phyloP scores from a whole-genome alignment of 805 yeast genomes.

The Saccharomycopsis javanensis region DNA sequence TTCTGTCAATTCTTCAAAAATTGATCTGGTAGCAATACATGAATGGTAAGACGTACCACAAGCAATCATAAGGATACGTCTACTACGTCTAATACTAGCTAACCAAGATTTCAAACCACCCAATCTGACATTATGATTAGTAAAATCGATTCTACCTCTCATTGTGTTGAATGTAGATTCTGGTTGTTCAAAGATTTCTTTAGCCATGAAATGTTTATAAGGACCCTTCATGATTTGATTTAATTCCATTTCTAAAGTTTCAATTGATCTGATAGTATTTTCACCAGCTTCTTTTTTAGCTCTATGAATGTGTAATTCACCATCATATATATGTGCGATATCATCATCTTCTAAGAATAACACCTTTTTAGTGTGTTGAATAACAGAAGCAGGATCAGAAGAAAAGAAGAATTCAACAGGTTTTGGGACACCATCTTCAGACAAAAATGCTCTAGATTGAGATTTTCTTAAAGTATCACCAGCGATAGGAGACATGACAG shows the following conservation, averaged over 20 bases:
- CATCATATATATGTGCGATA: slow-evolving; percentile 95
- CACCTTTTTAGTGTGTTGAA: slow-evolving; percentile 95
- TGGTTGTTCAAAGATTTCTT: slow-evolving; percentile 97
- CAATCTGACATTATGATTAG: slow-evolving; percentile 59
- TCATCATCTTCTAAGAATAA: slow-evolving; percentile 95
- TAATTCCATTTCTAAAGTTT: slow-evolving; percentile 92
- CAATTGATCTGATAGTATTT: slow-evolving; percentile 91
- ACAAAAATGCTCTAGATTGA: slow-evolving; percentile 91
- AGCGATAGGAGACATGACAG: slow-evolving; percentile 29
- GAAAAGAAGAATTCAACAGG: slow-evolving; percentile 95
- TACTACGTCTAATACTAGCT: slow-evolving; percentile 83
- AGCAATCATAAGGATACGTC: slow-evolving; percentile 96
- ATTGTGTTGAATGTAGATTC: slow-evolving; percentile 96
- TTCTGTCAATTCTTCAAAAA: slow-evolving; percentile 93
- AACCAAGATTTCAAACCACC: slow-evolving; percentile 87
- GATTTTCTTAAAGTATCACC: slow-evolving; percentile 70
- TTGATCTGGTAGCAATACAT: slow-evolving; percentile 92
- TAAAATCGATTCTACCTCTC: slow-evolving; percentile 98
- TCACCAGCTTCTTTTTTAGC: slow-evolving; percentile 80
- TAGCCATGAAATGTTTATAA: slow-evolving; percentile 94
- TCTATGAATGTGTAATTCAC: slow-evolving; percentile 97
- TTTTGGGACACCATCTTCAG: slow-evolving; percentile 86
- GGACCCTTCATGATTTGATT: slow-evolving; percentile 98
- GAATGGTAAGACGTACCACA: slow-evolving; percentile 99
- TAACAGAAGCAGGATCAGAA: slow-evolving; percentile 93